Conservation (phyloP, 2,329 filamentous ascomycete species). For the Diaporthe velutina region DNA sequence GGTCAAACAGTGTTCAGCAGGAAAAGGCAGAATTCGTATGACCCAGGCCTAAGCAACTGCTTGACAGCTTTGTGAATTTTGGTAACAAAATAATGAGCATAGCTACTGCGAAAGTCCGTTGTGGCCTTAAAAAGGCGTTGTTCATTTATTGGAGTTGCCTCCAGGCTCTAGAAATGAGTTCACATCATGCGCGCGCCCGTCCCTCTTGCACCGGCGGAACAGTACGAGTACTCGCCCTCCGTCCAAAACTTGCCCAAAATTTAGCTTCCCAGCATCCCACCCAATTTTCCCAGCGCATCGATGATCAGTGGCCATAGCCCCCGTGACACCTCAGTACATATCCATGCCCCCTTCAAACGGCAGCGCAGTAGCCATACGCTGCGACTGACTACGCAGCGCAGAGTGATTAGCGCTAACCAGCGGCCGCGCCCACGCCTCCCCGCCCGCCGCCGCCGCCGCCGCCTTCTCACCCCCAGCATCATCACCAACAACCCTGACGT, state of each 20-base stretch:
- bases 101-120: too few species aligned
- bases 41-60: too few species aligned
- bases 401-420: conserved; percentile 51
- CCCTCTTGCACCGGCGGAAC: not conserved
- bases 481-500: conserved; percentile 41
- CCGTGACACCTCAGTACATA: not conserved
- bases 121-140: not conserved
- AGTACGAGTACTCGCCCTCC: not conserved
- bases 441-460: conserved; percentile 42
- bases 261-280: not conserved
- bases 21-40: too few species aligned
- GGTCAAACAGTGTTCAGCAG: too few species aligned
- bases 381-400: conserved; percentile 51
- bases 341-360: not conserved
- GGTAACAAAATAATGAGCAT: too few species aligned
- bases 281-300: not conserved
- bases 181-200: too few species aligned
- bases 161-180: not conserved
- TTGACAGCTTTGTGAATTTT: too few species aligned
- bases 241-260: not conserved
- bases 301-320: not conserved
- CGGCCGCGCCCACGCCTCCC: conserved; percentile 49
- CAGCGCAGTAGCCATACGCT: conserved; percentile 45
- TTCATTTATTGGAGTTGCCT: not conserved
- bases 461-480: conserved; percentile 39